These are phyloP conservation scores for Athelia psychrophila DNA, from an alignment of 1,284 basidiomycete genomes.

Conservation along the genomic window DNA sequence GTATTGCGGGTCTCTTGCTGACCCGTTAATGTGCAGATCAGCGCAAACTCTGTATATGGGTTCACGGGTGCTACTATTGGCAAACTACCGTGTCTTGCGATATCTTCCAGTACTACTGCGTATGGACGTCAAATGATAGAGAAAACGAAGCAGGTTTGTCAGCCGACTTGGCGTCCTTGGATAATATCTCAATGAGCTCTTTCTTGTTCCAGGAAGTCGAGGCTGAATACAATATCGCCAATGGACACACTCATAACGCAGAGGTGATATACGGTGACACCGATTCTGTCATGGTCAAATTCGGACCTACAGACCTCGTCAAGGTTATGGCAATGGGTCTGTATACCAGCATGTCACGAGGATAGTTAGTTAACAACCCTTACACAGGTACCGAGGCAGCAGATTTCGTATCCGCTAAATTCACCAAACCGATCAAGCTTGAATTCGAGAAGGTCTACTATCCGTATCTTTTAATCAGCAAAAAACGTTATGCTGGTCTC, in stretches of 20 bases:
- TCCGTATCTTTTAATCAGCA: conserved; percentile 94
- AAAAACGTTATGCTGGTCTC: conserved; percentile 94
- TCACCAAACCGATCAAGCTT: conserved; percentile 93
- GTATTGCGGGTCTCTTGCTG: background rate
- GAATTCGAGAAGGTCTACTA: conserved; percentile 99
- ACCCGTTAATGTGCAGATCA: conserved; percentile 56
- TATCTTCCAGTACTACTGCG: conserved; percentile 90
- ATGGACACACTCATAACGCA: conserved; percentile 84
- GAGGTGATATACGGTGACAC: conserved; percentile 97
- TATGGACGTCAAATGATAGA: conserved; percentile 99
- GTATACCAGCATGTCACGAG: conserved; percentile 14
- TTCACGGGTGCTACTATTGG: conserved; percentile 96
- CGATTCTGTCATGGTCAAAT: conserved; percentile 97
- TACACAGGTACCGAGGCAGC: conserved; percentile 87
- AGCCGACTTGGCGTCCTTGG: background rate
- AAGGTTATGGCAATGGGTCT: conserved; percentile 87
- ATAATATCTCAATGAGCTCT: background rate
- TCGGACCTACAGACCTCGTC: conserved; percentile 83
- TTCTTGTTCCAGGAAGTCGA: conserved; percentile 73
- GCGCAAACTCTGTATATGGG: conserved; percentile 96
- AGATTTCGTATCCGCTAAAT: conserved; percentile 87
- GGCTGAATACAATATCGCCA: conserved; percentile 79
- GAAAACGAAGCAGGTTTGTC: conserved; percentile 78
- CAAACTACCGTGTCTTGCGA: conserved; percentile 89
- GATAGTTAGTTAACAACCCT: conserved; percentile 1